Conservation (phyloP, 2,329 filamentous ascomycete species). For the Cytospora piceicola region DNA sequence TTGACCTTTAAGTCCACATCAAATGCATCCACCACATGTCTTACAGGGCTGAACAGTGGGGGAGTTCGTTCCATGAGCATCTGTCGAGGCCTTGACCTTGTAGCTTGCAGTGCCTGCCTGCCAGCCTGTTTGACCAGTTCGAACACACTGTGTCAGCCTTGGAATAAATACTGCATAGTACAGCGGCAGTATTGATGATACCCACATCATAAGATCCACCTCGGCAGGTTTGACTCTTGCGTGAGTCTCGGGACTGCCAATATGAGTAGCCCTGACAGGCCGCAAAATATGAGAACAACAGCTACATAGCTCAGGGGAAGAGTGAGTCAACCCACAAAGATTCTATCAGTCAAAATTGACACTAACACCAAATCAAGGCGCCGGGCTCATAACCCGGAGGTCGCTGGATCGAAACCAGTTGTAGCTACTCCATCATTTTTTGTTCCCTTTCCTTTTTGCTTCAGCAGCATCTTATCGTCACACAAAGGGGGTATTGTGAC, state of each 20-base stretch:
- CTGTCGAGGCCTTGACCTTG: neutral
- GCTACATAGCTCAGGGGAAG: constrained; percentile 31
- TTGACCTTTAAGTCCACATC: neutral
- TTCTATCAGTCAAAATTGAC: constrained; percentile 11
- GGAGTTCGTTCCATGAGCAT: neutral
- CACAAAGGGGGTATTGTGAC: neutral
- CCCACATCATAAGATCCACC: neutral
- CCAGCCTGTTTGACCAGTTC: no score
- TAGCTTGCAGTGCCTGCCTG: no score
- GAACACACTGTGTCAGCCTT: neutral
- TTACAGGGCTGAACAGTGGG: constrained; percentile 12
- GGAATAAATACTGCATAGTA: no score
- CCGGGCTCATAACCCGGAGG: constrained; percentile 33
- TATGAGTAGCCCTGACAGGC: neutral
- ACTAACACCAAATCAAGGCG: constrained; percentile 19
- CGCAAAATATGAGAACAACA: neutral
- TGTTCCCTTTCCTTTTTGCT: neutral
- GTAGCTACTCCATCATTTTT: constrained; percentile 23
- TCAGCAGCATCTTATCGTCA: neutral
- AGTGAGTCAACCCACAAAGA: no score
- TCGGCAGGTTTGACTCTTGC: neutral
- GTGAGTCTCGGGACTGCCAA: neutral
- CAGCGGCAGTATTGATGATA: neutral
- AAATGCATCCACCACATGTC: neutral
- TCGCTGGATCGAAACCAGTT: constrained; percentile 32